Base-by-base conservation (phyloP, 1,284 basidiomycete genomes). In the Pseudozyma thailandica region DNA sequence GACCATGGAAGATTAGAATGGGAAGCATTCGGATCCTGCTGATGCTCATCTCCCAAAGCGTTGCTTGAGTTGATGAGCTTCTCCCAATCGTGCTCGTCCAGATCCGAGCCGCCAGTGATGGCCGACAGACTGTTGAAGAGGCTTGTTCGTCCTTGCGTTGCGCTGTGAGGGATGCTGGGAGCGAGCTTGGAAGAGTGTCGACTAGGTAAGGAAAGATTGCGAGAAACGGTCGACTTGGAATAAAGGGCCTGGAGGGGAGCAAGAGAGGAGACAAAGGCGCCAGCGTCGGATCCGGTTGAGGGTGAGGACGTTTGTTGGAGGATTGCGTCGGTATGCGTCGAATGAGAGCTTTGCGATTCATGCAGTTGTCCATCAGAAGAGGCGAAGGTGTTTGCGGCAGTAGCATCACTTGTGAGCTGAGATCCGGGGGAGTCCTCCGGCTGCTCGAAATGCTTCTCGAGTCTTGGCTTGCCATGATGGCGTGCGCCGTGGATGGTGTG, bases 31-130 rank as follows among this genome's bases (percentile, higher is more conserved):
- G 59, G 43, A 38, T 70, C 60, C 49, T 68, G 64, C 3, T 68
- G 64, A 45, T 68, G 64, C 35, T 74, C 74, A 4, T 73, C 64
- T 15, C 57, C 69, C 2, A 75, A 50, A 12, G 68, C 69, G 23
- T 62, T 52, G 37, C 58, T 58, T 10, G 70, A 65, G 18, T 61
- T 62, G 35, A 78, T 77, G 50, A 75, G 68, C 53, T 62, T 72
- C 38, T 78, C 76, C 76, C 76, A 78, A 15, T 78, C 76, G 44
- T 78, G 68, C 7, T 78, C 75, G 51, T 75, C 76, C 9, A 69
- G 18, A 28, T 77, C 74, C 8, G 61, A 53, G 1, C 73, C 66
- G 23, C 74, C 76, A 4, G 70, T 74, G 54, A 78, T 78, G 41
- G 72, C 76, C 5, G 64, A 75, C 9, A 78, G 63, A 31, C 74